Base-by-base conservation (phyloP, 1,284 basidiomycete species). In the Trichosporon coremiiforme region DNA sequence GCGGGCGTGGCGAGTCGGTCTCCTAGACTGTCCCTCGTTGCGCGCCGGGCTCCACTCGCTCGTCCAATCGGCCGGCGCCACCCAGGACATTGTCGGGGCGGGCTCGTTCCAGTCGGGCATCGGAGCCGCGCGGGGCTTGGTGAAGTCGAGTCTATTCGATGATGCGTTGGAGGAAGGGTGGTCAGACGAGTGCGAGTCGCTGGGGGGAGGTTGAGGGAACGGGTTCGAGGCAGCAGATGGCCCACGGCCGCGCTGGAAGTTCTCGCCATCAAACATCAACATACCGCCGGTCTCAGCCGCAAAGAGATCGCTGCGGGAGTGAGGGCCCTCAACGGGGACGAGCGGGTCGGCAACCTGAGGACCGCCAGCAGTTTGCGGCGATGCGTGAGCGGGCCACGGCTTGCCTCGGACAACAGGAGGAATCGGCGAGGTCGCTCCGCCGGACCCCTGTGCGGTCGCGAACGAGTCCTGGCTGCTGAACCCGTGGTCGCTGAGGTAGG, bases 271-370 rank as follows among this genome's bases (percentile, higher is more conserved):
- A 17, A 70, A 63, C 29, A 64, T 60, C 22, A 74, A 25, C 75
- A 78, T 78, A 7, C 78, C 79, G 0, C 80, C 79, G 0, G 71
- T 73, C 65, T 80, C 79, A 0, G 79, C 80, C 0, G 70, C 71
- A 7, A 79, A 68, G 3, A 82, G 69, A 0, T 72, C 74, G 67
- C 81, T 80, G 31, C 71, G 71, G 0, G 78, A 79, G 65, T 81
- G 80, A 13, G 36, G 36, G 4, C 41, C 36, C 6, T 6, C 50
- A 20, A 22, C 17, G 22, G 45, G 13, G 6, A 33, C 15, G 22
- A 66, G 31, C 29, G 55, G 31, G 29, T 62, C 57, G 6, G 15
- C 55, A 17, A 29, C 20, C 29, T 31, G 31, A 12, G 64, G 17
- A 2, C 38, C 65, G 4, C 38, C 41, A 4, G 55, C 29, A 0